Percentiles rank a stretch among this genome's conserved stretches.
phyloP scores from a whole-genome alignment of 164 flowering plant genomes.

The Chimonanthus salicifolius region DNA sequence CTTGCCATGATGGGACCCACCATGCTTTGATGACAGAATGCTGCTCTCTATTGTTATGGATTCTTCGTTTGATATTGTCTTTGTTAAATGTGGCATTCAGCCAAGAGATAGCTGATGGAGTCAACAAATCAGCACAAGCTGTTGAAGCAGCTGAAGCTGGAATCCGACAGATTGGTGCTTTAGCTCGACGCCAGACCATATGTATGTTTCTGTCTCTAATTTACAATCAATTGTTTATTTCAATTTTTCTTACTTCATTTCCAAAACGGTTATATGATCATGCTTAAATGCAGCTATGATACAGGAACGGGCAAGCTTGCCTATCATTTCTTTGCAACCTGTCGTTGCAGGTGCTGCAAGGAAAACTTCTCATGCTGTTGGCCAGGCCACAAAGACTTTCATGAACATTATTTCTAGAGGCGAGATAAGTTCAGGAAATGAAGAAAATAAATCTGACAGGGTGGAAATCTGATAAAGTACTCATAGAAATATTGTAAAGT shows the following conservation, averaged over 20 bases:
- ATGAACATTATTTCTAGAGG: slow-evolving; percentile 56
- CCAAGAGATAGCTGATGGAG: slow-evolving; percentile 89
- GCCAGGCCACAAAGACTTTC: slow-evolving; percentile 59
- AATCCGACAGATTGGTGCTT: slow-evolving; percentile 61
- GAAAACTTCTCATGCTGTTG: slow-evolving; percentile 81
- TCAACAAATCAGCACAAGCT: slow-evolving; percentile 75
- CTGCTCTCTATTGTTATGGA: neutral
- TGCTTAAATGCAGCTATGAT: slow-evolving; percentile 56
- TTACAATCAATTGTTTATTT: neutral
- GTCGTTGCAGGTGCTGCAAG: slow-evolving; percentile 82
- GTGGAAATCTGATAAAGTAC: slow-evolving; percentile 28
- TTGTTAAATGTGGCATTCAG: slow-evolving; percentile 28
- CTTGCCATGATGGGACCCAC: neutral
- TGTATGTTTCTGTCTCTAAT: slow-evolving; percentile 40
- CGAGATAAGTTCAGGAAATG: slow-evolving; percentile 37
- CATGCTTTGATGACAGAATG: neutral
- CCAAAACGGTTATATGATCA: neutral
- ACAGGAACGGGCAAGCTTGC: slow-evolving; percentile 80
- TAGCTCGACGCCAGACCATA: slow-evolving; percentile 68
- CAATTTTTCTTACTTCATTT: neutral
- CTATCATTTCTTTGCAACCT: slow-evolving; percentile 69
- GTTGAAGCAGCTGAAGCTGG: slow-evolving; percentile 93
- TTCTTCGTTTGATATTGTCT: neutral
- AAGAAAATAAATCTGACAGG: slow-evolving; percentile 30
- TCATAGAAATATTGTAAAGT: neutral